phyloP scores from a whole-genome alignment of 176 grass and related monocot species.

The Carex parvula region DNA sequence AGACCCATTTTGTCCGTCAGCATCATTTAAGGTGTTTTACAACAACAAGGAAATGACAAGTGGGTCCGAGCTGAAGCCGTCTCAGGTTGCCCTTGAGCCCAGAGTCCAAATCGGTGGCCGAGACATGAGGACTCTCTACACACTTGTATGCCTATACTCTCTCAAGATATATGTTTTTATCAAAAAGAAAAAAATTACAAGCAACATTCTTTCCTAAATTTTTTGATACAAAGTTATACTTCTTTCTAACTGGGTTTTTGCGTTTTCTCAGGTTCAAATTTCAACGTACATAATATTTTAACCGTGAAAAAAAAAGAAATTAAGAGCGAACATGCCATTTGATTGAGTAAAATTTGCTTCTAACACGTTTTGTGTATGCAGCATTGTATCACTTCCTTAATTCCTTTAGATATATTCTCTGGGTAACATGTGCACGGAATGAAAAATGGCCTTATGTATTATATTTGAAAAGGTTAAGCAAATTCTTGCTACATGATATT shows the following conservation, averaged over 20 bases:
- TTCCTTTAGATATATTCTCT: not conserved
- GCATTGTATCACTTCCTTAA: not conserved
- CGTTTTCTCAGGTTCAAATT: not conserved
- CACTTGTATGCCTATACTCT: slow-evolving; percentile 42
- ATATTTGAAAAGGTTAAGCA: not conserved
- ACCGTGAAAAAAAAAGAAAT: not conserved
- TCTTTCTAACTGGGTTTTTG: not conserved
- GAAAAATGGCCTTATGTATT: not conserved
- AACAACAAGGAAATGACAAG: slow-evolving; percentile 75
- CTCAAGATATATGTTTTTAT: not conserved
- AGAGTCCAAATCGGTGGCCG: slow-evolving; percentile 53
- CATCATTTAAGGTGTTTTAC: slow-evolving; percentile 56
- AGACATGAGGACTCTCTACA: slow-evolving; percentile 82
- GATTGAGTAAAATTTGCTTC: not conserved
- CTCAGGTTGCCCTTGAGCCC: slow-evolving; percentile 59
- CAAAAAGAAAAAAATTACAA: not conserved
- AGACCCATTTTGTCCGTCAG: slow-evolving; percentile 46
- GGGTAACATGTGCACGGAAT: not conserved
- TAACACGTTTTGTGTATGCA: too few relatives aligned
- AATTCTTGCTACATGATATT: not conserved
- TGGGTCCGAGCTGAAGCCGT: slow-evolving; percentile 81
- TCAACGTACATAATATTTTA: not conserved
- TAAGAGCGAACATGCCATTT: not conserved
- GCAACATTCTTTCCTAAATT: not conserved
- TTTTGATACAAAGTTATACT: not conserved